A percentile compares a stretch with the other conserved stretches of the same genome.
phyloP scores from a whole-genome alignment of 2,329 filamentous ascomycete species.

The Diaporthe longicolla region DNA sequence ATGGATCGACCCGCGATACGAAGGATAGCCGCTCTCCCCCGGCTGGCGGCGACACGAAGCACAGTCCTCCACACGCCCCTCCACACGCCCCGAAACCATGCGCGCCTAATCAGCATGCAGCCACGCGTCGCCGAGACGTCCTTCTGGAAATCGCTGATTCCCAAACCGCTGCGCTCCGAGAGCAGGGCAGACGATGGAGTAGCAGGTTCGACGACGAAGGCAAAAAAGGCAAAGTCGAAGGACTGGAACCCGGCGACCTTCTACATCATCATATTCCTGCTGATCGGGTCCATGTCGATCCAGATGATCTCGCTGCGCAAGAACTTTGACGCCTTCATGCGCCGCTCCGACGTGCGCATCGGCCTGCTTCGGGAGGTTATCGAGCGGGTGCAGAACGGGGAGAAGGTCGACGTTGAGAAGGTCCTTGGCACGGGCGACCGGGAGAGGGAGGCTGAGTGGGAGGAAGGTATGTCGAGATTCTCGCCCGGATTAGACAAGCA shows the following conservation, averaged over 20 bases:
- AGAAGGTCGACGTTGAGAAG: conserved; percentile 88
- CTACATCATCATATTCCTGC: conserved; percentile 83
- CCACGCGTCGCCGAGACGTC: conserved; percentile 54
- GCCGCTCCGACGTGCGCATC: conserved; percentile 85
- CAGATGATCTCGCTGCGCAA: conserved; percentile 88
- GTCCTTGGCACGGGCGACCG: conserved; percentile 83
- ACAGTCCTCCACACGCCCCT: background rate
- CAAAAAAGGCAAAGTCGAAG: conserved; percentile 63
- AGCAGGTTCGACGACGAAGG: conserved; percentile 46
- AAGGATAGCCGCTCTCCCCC: background rate
- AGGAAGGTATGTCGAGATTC: conserved; percentile 74
- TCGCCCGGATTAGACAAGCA: background rate
- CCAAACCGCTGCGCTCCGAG: conserved; percentile 72
- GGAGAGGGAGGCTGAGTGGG: conserved; percentile 86
- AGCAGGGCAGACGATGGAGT: conserved; percentile 54
- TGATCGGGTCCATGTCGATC: conserved; percentile 96
- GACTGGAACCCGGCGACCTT: conserved; percentile 87
- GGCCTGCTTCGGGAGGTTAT: conserved; percentile 81
- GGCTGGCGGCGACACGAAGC: background rate
- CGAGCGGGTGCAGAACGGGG: conserved; percentile 77
- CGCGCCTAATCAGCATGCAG: conserved; percentile 45
- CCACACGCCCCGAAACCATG: background rate
- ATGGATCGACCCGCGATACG: conserved; percentile 38
- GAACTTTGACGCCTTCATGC: conserved; percentile 78
- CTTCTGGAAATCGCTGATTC: conserved; percentile 80